A percentile compares a stretch with the other conserved stretches of the same genome.
These are phyloP conservation scores for Hyaloscypha variabilis DNA, from an alignment of 495 filamentous ascomycete genomes.

Conservation along the genomic window DNA sequence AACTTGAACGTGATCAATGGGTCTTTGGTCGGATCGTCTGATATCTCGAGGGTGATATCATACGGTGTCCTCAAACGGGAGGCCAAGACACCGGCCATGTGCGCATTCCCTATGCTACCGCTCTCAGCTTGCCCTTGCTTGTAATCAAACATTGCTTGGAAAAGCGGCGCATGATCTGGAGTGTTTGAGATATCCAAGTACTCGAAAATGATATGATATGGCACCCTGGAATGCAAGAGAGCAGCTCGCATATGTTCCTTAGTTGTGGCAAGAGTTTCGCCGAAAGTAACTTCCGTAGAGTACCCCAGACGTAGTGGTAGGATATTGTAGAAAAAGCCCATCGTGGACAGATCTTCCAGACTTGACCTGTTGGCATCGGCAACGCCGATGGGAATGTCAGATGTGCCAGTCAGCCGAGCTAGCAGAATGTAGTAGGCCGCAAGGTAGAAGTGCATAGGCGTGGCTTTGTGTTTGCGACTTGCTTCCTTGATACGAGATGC, in stretches of 20 bases:
- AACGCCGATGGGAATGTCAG: background rate
- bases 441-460: constrained; percentile 2
- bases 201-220: background rate
- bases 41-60: background rate
- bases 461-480: background rate
- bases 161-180: background rate
- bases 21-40: background rate
- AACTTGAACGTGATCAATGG: background rate
- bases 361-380: background rate
- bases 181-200: background rate
- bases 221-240: background rate
- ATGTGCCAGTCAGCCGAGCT: background rate
- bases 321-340: background rate
- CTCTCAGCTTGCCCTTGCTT: background rate
- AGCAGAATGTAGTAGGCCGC: background rate
- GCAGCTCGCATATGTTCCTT: background rate
- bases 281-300: background rate
- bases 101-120: background rate
- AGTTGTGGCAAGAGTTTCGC: background rate
- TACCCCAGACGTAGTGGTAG: background rate
- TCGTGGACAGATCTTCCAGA: background rate
- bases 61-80: background rate
- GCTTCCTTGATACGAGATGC: background rate
- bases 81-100: background rate
- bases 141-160: background rate